phyloP scores from a whole-genome alignment of 2,329 filamentous ascomycete genomes.

The Xylaria sp. region DNA sequence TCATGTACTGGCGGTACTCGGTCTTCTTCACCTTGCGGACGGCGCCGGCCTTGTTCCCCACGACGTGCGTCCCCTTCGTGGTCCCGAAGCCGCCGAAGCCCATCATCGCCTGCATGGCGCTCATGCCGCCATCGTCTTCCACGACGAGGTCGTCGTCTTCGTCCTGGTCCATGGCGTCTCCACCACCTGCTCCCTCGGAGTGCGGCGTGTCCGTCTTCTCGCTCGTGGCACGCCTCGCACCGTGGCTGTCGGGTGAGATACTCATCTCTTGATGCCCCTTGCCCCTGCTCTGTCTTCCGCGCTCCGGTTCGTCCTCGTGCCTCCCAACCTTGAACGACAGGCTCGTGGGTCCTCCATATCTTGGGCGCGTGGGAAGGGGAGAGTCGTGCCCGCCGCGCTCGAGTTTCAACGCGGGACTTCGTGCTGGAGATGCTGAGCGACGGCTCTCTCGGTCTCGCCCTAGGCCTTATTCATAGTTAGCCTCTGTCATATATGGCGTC shows the following conservation, averaged over 20 bases:
- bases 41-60: constrained; percentile 81
- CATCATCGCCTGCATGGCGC: constrained; percentile 82
- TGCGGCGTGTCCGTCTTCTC: constrained; percentile 16
- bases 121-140: constrained; percentile 68
- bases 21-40: constrained; percentile 93
- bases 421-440: constrained; percentile 26
- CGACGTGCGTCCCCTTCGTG: constrained; percentile 87
- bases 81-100: constrained; percentile 84
- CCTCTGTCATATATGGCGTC: not conserved
- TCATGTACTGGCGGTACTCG: constrained; percentile 97
- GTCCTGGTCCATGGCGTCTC: constrained; percentile 36
- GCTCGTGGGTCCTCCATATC: constrained; percentile 29
- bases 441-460: constrained; percentile 27
- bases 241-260: constrained; percentile 32
- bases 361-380: constrained; percentile 36
- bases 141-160: constrained; percentile 55
- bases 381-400: constrained; percentile 30
- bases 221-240: constrained; percentile 20
- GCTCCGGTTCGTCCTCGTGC: constrained; percentile 34
- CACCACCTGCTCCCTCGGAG: too few species aligned
- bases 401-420: constrained; percentile 22
- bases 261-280: constrained; percentile 22
- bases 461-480: constrained; percentile 21
- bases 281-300: constrained; percentile 22
- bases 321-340: constrained; percentile 44